Evolutionary conservation across 768 basidiomycete genomes (phyloP), one percentile per base, ranked within the genome.

Genomic region (Leucocoprinus birnbaumii): DNA sequence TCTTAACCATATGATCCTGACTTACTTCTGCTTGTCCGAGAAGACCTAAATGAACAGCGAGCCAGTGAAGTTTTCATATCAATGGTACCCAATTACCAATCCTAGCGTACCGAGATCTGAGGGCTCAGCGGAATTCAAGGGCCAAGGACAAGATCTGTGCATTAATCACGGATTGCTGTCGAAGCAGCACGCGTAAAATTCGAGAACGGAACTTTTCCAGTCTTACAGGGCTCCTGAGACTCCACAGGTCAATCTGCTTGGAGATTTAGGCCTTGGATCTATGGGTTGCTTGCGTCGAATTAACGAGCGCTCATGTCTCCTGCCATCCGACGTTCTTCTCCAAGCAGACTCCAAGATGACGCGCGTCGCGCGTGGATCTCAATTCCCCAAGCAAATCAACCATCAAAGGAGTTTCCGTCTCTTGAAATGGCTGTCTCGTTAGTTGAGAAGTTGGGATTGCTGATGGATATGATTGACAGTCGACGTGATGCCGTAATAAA

Each of bases 401-500:
- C 22, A 18, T 27, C 45, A 21, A 48, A 48, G 25, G 37, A 14
- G 25, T 26, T 42, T 48, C n/a, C 18, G 35, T 21, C 4, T 22
- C 46, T 25, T 31, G 19, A 49, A 43, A 10, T 13, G 42, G 38
- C 27, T 24, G 34, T 19, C 26, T 45, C n/a, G 48, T 14, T 27
- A 14, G 41, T 43, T 35, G 34, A 40, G 24, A 42, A 46, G 52
- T 43, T 46, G 44, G n/a, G 26, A 46, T 48, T 48, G 35, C 25
- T 48, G 53, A 53, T 46, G 45, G 45, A 31, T 13, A 16, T 40
- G 25, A 47, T 54, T 22, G 47, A 42, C 45, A 48, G 46, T 26
- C 18, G 53, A 48, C 53, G 38, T 25, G 47, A 24, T 55, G 53
- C 26, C 53, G 53, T 55, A 55, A 55, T 55, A 55, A 48, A 46